Conservation (phyloP, 2,329 filamentous ascomycete genomes). For the Kalmusia sp. region DNA sequence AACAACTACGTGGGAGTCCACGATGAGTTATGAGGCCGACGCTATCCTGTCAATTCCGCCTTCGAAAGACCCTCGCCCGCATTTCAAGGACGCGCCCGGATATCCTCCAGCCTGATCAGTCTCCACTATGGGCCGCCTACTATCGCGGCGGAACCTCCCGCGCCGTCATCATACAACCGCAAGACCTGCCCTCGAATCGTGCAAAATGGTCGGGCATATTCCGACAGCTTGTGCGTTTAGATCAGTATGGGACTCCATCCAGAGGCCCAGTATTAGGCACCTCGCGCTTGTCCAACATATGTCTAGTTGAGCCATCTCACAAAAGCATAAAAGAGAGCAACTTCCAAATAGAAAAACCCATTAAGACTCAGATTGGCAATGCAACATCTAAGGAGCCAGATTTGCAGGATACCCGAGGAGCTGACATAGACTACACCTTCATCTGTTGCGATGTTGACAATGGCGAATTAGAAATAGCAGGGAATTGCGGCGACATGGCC, state of each 20-base stretch:
- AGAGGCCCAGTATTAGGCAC: slow-evolving; percentile 75
- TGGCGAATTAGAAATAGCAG: slow-evolving; percentile 67
- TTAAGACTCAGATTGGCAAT: slow-evolving; percentile 6
- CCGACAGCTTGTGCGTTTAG: slow-evolving; percentile 63
- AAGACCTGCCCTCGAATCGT: slow-evolving; percentile 58
- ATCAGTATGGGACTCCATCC: slow-evolving; percentile 72
- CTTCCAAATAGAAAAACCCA: no score
- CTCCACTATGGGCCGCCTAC: slow-evolving; percentile 57
- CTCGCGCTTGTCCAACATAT: slow-evolving; percentile 74
- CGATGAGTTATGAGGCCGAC: slow-evolving; percentile 28
- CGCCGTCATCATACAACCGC: slow-evolving; percentile 65
- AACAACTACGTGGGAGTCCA: background rate
- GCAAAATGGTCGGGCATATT: slow-evolving; percentile 51
- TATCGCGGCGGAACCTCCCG: slow-evolving; percentile 75
- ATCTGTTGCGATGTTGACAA: slow-evolving; percentile 71
- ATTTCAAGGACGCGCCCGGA: slow-evolving; percentile 5
- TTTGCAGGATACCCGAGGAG: slow-evolving; percentile 7
- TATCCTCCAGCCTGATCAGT: slow-evolving; percentile 19
- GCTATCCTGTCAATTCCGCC: slow-evolving; percentile 21
- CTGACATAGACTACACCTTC: slow-evolving; percentile 75
- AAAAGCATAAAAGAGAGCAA: slow-evolving; percentile 13
- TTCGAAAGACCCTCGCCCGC: slow-evolving; percentile 9
- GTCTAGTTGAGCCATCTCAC: slow-evolving; percentile 61
- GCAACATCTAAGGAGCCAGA: slow-evolving; percentile 9
- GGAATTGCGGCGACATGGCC: slow-evolving; percentile 80